Base-by-base conservation (phyloP, 306 rosid genomes). In the Medicago ruthenica region DNA sequence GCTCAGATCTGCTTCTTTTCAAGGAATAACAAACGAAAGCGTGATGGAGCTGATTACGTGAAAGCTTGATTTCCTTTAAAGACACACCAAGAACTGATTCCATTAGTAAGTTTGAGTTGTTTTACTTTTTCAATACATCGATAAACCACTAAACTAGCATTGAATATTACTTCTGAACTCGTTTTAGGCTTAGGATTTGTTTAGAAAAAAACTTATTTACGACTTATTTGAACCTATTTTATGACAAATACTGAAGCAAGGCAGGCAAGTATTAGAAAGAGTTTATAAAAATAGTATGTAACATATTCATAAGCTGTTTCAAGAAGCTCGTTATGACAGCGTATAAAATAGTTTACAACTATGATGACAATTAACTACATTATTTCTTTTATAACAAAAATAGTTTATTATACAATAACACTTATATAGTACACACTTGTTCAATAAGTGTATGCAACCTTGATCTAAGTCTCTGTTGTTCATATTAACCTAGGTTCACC, bases 21-120 rank as follows among this genome's bases (percentile, higher is more conserved):
- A 16, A 84, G 73, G 71, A 84, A 92, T 70, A 92, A 86, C 92
- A 90, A 87, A 88, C 87, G 97, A 83, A 89, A 92, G 84, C 88
- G 93, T 14, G 80, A 81, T 48, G 86, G 86, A 41, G 80, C 54
- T 55, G 86, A 83, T 82, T 76, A 84, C 75, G 78, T 83, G 81
- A 84, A 82, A 82, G 79, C 92, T 74, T 89, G 87, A 92, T 79
- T 62, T 65, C 61, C 64, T 73, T 54, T 53, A 22, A 45, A 44
- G 34, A 50, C 58, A 76, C 36, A 24, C 73, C 78, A 74, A 44
- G 59, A 78, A 62, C 67, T 17, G 31, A 67, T 62, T 74, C 79
- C 59, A 81, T 73, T 74, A 76, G 92, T 90, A 83, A 85, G 96
- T 71, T 70, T 66, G 60, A 45, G 16, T 79, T 68, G 47, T 68